Evolutionary conservation across 2,329 filamentous ascomycete species (phyloP).

Genomic region (Aspergillus sp.): DNA sequence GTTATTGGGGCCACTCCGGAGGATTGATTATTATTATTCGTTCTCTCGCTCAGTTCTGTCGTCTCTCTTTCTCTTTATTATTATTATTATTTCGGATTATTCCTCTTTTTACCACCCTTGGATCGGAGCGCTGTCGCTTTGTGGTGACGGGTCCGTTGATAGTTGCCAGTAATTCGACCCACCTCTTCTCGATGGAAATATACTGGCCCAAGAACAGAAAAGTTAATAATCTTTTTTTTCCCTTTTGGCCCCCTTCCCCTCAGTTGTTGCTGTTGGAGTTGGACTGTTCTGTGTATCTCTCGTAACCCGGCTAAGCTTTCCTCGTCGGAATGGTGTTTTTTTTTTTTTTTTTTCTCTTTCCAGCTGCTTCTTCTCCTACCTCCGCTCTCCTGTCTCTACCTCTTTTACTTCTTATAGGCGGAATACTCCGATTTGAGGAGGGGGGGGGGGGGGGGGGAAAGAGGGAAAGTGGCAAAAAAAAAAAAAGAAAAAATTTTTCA

Average conservation of each 20-base stretch:
- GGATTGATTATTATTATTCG: slow-evolving; percentile 19
- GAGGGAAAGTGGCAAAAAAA: slow-evolving; percentile 7
- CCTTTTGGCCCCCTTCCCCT: slow-evolving; percentile 20
- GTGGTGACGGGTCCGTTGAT: slow-evolving; percentile 24
- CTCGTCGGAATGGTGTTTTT: slow-evolving; percentile 13
- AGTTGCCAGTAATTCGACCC: slow-evolving; percentile 17
- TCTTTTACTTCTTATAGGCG: slow-evolving; percentile 8
- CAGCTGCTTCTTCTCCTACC: neutral
- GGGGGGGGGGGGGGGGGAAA: no score
- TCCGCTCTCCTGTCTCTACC: slow-evolving; percentile 2
- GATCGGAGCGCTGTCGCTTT: slow-evolving; percentile 23
- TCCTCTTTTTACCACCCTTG: slow-evolving; percentile 7
- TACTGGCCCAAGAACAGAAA: slow-evolving; percentile 10
- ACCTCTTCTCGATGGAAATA: slow-evolving; percentile 17
- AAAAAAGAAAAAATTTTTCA: slow-evolving; percentile 5
- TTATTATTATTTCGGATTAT: neutral
- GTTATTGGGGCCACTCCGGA: slow-evolving; percentile 14
- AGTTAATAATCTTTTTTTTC: slow-evolving; percentile 4
- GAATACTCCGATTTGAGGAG: slow-evolving; percentile 21
- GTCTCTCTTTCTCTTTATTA: slow-evolving; percentile 1
- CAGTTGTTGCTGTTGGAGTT: slow-evolving; percentile 7
- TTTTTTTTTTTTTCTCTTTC: slow-evolving; percentile 9
- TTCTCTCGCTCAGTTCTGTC: neutral
- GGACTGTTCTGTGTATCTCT: slow-evolving; percentile 2
- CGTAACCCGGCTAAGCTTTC: slow-evolving; percentile 26